phyloP scores from a whole-genome alignment of 148 eudicot genomes.

The Camellia lanceoleosa region DNA sequence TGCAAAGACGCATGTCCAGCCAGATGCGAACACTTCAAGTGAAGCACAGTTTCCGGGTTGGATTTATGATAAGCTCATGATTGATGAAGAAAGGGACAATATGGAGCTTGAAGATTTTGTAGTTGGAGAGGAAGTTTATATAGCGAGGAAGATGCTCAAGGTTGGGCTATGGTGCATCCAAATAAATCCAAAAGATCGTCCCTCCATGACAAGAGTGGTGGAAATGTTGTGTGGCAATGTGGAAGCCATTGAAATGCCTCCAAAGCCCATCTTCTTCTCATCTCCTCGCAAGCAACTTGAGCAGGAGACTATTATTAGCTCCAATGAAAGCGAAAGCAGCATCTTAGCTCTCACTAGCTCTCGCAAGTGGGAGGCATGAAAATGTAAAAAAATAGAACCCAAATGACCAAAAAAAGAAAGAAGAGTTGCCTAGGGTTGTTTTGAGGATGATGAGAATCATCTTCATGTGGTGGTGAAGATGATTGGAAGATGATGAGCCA shows the following conservation, averaged over 20 bases:
- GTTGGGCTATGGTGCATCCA: conserved; percentile 23
- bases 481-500: too few species aligned
- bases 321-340: conserved; percentile 11
- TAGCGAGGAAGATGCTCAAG: conserved; percentile 13
- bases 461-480: too few species aligned
- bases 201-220: conserved; percentile 13
- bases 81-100: background rate
- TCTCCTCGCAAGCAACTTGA: conserved; percentile 8
- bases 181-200: conserved; percentile 18
- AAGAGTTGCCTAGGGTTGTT: too few species aligned
- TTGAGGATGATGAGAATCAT: too few species aligned
- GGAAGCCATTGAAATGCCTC: conserved; percentile 19
- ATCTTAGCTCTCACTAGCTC: conserved; percentile 16
- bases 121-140: conserved; percentile 4
- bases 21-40: background rate
- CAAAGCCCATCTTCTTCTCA: conserved; percentile 5
- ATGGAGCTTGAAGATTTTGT: conserved; percentile 8
- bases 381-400: background rate
- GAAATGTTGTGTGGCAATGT: conserved; percentile 18
- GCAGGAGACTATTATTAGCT: background rate
- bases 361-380: conserved; percentile 7
- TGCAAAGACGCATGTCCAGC: background rate
- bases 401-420: background rate
- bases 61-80: conserved; percentile 11
- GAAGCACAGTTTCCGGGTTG: conserved; percentile 15